Base-by-base conservation (phyloP, 371 early-diverging fungal species). In the Phascolomyces articulosus region DNA sequence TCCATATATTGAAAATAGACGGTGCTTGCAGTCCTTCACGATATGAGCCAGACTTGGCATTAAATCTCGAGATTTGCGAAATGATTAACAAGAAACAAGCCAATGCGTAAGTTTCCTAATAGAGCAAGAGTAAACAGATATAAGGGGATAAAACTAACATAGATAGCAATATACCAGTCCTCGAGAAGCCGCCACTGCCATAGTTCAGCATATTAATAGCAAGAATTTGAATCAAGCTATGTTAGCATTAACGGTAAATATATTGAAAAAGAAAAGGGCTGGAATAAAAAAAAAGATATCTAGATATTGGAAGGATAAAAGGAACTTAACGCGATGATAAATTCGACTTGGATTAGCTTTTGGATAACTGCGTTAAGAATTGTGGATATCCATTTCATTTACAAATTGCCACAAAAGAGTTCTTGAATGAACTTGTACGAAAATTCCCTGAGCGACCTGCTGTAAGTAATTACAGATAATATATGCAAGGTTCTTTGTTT, bases 361-460 rank as follows among this genome's bases (percentile, higher is more conserved):
- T 98, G 60, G 99, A 99, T 78, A 91, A 91, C 63, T 94, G 96
- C 70, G 94, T 97, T 64, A 98, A 98, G 79, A 98, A 99, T 77
- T 98, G 98, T 74, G 98, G 98, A 0, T 95, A 96, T 72, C 91
- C 99, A 4, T 96, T 99, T 70, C 98, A 99, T 69, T 82, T 95
- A 65, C 96, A 97, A 71, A 89, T 99, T 58, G 92, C 93, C 28
- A 91, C 94, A 31, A 96, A 96, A 68, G 99, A 98, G 68, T 98
- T 99, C 72, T 79, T 99, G 59, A 97, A 97, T 74, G 96, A 95
- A 65, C 85, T 99, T 20, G 96, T 98, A n/a, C 86, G 91, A 49
- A 86, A 91, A 65, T 98, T 99, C 63, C 98, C 99, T 13, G 96
- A 96, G 62, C 85, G 88, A 15, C 95, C 95, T 21, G 88, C 88